Evolutionary conservation across 2,329 filamentous ascomycete genomes (phyloP).

Genomic region (Beauveria sp.): DNA sequence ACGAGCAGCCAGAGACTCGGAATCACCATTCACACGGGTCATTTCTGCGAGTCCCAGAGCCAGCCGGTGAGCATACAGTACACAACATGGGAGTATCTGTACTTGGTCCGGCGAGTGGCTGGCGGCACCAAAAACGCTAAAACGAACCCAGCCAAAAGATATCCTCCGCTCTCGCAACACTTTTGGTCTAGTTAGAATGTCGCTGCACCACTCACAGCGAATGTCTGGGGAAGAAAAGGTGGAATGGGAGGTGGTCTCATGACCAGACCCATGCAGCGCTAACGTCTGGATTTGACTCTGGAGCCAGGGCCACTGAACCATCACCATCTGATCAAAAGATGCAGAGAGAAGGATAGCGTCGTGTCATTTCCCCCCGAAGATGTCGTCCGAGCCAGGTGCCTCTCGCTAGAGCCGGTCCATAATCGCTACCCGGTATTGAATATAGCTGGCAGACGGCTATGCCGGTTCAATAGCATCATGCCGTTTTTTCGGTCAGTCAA

Average conservation of each 20-base stretch:
- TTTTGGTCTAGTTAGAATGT: background rate
- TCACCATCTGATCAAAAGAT: constrained; percentile 11
- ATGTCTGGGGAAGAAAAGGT: constrained; percentile 9
- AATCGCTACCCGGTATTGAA: background rate
- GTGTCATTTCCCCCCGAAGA: background rate
- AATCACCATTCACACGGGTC: background rate
- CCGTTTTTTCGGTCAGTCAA: no score
- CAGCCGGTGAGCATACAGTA: background rate
- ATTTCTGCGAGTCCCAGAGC: background rate
- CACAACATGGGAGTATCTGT: background rate
- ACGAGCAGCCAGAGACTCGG: background rate
- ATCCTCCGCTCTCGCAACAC: constrained; percentile 3
- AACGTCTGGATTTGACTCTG: constrained; percentile 14
- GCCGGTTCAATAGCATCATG: background rate
- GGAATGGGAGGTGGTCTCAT: constrained; percentile 23
- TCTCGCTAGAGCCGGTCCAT: background rate
- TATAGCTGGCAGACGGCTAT: background rate
- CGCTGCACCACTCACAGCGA: constrained; percentile 9
- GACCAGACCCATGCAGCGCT: constrained; percentile 23
- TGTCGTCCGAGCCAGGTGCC: background rate
- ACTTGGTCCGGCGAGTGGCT: background rate
- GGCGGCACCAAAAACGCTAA: constrained; percentile 3
- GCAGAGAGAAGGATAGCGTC: background rate
- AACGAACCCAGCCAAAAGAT: background rate
- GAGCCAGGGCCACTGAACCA: constrained; percentile 8